Conservation (phyloP, 805 yeast species). For the Starmera caribaea region DNA sequence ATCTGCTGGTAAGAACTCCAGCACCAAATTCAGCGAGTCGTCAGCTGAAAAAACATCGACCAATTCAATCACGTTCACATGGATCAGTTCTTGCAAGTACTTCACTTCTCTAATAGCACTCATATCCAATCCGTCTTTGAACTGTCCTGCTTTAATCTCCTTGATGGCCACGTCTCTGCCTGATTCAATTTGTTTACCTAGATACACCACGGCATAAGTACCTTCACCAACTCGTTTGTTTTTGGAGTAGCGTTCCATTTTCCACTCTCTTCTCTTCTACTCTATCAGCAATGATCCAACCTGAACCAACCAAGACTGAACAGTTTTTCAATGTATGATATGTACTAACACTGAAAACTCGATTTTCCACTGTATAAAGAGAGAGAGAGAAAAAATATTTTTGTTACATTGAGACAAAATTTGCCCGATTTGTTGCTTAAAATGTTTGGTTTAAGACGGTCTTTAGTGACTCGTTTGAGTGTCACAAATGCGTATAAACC, state of each 20-base stretch:
- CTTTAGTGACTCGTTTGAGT: too few relatives aligned
- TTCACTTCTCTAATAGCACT: constrained; percentile 92
- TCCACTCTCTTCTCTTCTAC: background rate
- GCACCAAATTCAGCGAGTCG: constrained; percentile 66
- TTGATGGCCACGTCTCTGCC: constrained; percentile 75
- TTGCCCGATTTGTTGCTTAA: too few relatives aligned
- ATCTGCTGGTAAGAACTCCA: constrained; percentile 90
- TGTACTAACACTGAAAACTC: too few relatives aligned
- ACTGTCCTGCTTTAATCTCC: constrained; percentile 88
- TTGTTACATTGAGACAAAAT: too few relatives aligned
- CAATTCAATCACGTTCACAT: constrained; percentile 75
- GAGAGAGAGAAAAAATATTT: too few relatives aligned
- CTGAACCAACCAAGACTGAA: too few relatives aligned
- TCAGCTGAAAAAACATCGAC: constrained; percentile 75
- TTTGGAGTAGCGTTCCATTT: constrained; percentile 2
- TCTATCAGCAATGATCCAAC: too few relatives aligned
- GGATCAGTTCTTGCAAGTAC: constrained; percentile 72
- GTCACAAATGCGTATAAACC: too few relatives aligned
- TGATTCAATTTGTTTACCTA: constrained; percentile 58
- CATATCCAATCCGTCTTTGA: constrained; percentile 96
- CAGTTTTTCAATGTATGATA: too few relatives aligned
- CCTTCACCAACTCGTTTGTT: constrained; percentile 97
- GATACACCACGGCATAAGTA: constrained; percentile 92
- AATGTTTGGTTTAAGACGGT: background rate
- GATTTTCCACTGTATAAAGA: too few relatives aligned